Base-by-base conservation (phyloP, 768 basidiomycete species). In the Suillus hirtellus region DNA sequence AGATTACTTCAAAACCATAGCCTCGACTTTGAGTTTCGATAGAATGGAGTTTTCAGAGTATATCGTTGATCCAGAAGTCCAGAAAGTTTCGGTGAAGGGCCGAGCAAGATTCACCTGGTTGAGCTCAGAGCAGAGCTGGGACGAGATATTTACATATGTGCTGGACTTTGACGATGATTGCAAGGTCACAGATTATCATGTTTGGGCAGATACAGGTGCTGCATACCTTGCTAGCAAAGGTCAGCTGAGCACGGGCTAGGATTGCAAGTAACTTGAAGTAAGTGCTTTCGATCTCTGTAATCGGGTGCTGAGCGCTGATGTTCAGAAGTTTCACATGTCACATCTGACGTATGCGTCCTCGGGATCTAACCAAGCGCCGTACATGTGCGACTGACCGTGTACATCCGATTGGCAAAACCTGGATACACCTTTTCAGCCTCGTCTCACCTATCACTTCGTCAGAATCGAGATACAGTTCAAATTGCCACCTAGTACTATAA, bases 161-260 rank as follows among this genome's bases (percentile, higher is more conserved):
- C 72, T 89, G 65, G 84, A 85, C 70, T 88, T 88, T 69, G 87
- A 88, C 61, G 78, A 83, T 27, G 79, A 81, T 35, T 69, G 74
- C 61, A 88, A 83, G 72, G 76, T 89, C n/a, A 76, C 76, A 27
- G 76, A 80, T 49, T 88, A 87, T 78, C 83, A 89, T 68, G 80
- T 89, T 2, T 89, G 88, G 87, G 86, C 85, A 12, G 88, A 89
- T 72, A 84, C 87, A 8, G 87, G 86, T 12, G 83, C 87, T 6
- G 81, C 85, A 11, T 87, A 86, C 72, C 78, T 89, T 15, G 87
- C 86, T 6, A 79, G 83, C 44, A 76, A 72, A 27, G 86, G 87
- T n/a, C 68, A 76, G 69, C 70, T 86, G 40, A 19, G 34, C 19
- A 19, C 24, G 40, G 42, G 40, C 17, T 35, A 58, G 40, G 31